Base-by-base conservation (phyloP, 2,329 filamentous ascomycete genomes). In the Fusarium bulbicola region DNA sequence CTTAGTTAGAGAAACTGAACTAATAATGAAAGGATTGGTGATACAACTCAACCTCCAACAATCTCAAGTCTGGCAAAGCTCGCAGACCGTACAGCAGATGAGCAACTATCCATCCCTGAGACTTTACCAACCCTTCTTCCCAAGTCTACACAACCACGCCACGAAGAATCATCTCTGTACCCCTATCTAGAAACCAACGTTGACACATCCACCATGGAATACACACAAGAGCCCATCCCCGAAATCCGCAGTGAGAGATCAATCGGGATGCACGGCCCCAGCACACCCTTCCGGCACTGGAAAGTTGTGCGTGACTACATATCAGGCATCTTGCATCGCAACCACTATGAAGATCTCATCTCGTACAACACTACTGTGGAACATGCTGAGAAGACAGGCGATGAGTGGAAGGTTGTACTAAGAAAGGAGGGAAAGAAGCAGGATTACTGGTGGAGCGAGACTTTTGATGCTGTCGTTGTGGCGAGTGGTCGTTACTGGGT, bases 131-230 rank as follows among this genome's bases (percentile, higher is more conserved):
- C 85, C 0, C 80, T 82, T 59, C 82, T 83, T 0, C 82, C 85
- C 1, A 83, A 82, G 45, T 78, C 81, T 18, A 66, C 77, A 4
- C 83, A 84, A 63, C 83, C 85, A 24, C 86, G 89, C 6, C 90
- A 87, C 74, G 80, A 83, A 18, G 89, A 91, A 66, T 89, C 89
- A 1, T 87, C 88, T 1, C 84, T 92, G 24, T 92, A 92, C 72
- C 88, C 89, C 0, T 86, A 87, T 26, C 81, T 92, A n/a, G 89
- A 92, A 76, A 92, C 90, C 6, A 92, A 92, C 70, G 87, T 92
- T 47, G 86, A 88, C 69, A 82, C 83, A 11, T 76, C 85, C 5
- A 83, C 88, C 1, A 92, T 92, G 91, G 83, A 86, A 21, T 92
- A 88, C 78, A 87, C 85, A 1, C 84, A 89, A 67, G 89, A 91